Conservation (phyloP, 2,329 filamentous ascomycete genomes). For the Elsinoe fawcettii region DNA sequence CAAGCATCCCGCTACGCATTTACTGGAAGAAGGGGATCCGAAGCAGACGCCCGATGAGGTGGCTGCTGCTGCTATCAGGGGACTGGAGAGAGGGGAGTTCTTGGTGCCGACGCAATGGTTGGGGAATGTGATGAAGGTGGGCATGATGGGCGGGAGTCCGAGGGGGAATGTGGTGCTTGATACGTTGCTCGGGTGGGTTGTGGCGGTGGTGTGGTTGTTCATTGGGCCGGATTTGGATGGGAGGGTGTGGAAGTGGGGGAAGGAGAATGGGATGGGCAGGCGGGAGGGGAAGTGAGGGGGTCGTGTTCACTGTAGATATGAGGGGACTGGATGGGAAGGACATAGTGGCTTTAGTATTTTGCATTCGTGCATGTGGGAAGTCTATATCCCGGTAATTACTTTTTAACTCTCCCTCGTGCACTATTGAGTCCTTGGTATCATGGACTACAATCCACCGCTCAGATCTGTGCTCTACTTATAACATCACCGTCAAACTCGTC, state of each 20-base stretch:
- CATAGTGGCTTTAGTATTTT: no score
- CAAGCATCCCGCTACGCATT: conserved; percentile 73
- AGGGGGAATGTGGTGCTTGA: conserved; percentile 48
- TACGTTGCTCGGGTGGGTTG: conserved; percentile 48
- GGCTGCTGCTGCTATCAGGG: conserved; percentile 59
- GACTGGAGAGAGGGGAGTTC: conserved; percentile 73
- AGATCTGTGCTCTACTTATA: neutral
- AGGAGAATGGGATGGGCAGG: conserved; percentile 39
- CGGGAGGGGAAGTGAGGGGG: neutral
- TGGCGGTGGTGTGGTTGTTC: conserved; percentile 48
- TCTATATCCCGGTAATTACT: neutral
- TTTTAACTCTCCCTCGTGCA: neutral
- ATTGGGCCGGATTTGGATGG: conserved; percentile 50
- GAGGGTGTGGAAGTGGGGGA: conserved; percentile 52
- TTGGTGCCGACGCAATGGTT: conserved; percentile 69
- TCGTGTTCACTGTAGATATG: no score
- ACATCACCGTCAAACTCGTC: no score
- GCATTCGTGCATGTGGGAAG: neutral
- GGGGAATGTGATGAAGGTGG: conserved; percentile 62
- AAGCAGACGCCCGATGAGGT: conserved; percentile 71
- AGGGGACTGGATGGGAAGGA: no score
- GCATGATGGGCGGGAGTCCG: conserved; percentile 44
- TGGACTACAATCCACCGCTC: neutral
- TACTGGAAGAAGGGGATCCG: conserved; percentile 76
- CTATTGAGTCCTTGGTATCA: neutral